A percentile compares a stretch with the other conserved stretches of the same genome.
phyloP scores from a whole-genome alignment of 2,329 filamentous ascomycete species.

The Apiospora saccharicola region DNA sequence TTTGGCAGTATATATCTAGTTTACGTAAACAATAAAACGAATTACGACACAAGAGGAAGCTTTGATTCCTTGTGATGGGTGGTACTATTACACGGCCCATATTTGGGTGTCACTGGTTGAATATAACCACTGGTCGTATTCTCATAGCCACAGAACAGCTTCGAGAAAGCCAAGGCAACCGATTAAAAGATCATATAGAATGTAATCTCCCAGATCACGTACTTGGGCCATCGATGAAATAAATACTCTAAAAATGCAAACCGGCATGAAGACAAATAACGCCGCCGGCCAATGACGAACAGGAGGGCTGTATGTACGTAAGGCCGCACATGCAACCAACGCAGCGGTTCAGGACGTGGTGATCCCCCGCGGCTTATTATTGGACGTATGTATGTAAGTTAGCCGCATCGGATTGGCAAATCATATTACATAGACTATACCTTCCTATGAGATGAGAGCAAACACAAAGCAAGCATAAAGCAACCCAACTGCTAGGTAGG shows the following conservation, averaged over 20 bases:
- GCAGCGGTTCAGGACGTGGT: background rate
- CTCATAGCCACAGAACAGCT: no score
- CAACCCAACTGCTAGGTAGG: no score
- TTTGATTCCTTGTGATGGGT: background rate
- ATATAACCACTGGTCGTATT: background rate
- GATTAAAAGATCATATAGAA: no score
- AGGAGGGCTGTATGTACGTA: background rate
- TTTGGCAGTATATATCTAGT: conserved; percentile 8
- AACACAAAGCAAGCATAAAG: background rate
- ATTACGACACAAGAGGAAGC: background rate
- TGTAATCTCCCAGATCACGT: no score
- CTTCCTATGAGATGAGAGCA: background rate
- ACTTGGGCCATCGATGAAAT: no score
- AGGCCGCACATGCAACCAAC: background rate
- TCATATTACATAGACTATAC: background rate
- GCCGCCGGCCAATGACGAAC: background rate
- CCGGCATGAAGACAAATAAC: background rate
- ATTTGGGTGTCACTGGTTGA: background rate
- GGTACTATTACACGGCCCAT: background rate
- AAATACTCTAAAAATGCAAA: no score
- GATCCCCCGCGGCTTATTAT: background rate
- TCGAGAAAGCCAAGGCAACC: no score
- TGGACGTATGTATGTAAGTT: background rate
- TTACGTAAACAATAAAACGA: background rate
- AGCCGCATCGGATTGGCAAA: background rate